Conservation (phyloP, 176 grass and related monocot species). For the Carex scoparia region DNA sequence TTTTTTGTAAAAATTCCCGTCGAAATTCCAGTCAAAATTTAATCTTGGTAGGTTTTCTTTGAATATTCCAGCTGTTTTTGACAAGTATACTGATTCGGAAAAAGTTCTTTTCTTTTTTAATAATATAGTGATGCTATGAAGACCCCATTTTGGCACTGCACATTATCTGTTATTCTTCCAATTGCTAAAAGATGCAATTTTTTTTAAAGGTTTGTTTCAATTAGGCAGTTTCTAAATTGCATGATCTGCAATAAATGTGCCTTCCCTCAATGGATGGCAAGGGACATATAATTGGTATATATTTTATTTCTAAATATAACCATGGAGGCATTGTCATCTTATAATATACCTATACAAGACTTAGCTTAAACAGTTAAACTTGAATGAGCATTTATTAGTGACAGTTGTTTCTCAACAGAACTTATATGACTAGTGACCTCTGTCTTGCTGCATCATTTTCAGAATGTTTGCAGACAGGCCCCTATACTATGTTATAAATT, state of each 20-base stretch:
- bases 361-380: not conserved
- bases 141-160: not conserved
- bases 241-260: not conserved
- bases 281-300: not conserved
- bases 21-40: not conserved
- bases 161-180: not conserved
- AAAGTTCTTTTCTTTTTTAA: not conserved
- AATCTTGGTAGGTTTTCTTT: not conserved
- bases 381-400: conserved; percentile 7
- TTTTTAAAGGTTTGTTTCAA: not conserved
- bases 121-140: not conserved
- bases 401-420: conserved; percentile 13
- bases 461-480: not conserved
- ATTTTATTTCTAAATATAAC: not conserved
- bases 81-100: not conserved
- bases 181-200: not conserved
- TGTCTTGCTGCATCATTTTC: not conserved
- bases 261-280: not conserved
- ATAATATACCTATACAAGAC: not conserved
- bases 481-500: not conserved
- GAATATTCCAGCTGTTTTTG: conserved; percentile 49
- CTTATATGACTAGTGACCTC: not conserved
- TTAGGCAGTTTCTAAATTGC: not conserved
- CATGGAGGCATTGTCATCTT: not conserved
- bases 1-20: not conserved